A percentile compares a stretch with the other conserved stretches of the same genome.
These are phyloP conservation scores for Porcisia deanei DNA, from an alignment of 208 protist species.

Conservation along the genomic window DNA sequence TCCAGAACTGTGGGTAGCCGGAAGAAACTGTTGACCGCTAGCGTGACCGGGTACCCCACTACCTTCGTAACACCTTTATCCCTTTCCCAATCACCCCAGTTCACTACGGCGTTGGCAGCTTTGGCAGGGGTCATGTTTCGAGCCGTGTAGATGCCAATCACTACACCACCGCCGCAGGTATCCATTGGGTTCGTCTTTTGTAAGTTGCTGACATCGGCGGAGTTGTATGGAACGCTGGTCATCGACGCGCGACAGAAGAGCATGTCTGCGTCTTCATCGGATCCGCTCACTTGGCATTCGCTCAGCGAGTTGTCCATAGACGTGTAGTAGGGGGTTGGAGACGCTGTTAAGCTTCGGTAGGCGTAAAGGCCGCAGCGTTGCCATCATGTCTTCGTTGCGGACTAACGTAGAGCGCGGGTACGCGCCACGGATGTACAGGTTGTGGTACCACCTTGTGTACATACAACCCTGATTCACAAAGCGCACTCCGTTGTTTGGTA, in stretches of 20 bases:
- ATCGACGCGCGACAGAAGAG: slow-evolving; percentile 24
- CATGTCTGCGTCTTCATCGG: not conserved
- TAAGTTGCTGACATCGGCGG: not conserved
- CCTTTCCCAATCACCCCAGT: not conserved
- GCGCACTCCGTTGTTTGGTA: slow-evolving; percentile 26
- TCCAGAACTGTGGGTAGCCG: not conserved
- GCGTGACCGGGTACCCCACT: slow-evolving; percentile 6
- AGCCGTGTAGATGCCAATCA: slow-evolving; percentile 22
- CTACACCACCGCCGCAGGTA: slow-evolving; percentile 38
- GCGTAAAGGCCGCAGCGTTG: slow-evolving; percentile 15
- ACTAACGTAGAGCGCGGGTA: slow-evolving; percentile 27
- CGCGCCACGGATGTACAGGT: slow-evolving; percentile 29
- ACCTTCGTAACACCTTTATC: slow-evolving; percentile 5
- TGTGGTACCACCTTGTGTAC: slow-evolving; percentile 15
- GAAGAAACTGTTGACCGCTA: slow-evolving; percentile 16
- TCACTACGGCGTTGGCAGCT: slow-evolving; percentile 1
- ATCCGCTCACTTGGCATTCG: slow-evolving; percentile 14
- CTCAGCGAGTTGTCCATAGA: not conserved
- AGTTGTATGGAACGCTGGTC: slow-evolving; percentile 8
- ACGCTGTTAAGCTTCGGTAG: slow-evolving; percentile 6
- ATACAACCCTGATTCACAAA: slow-evolving; percentile 33
- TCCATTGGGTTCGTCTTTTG: slow-evolving; percentile 15
- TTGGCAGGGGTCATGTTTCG: not conserved
- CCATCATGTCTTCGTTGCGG: not conserved
- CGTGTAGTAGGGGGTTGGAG: slow-evolving; percentile 14